Evolutionary conservation across 345 rosid genomes (phyloP).

Genomic region (Syzygium aqueum): DNA sequence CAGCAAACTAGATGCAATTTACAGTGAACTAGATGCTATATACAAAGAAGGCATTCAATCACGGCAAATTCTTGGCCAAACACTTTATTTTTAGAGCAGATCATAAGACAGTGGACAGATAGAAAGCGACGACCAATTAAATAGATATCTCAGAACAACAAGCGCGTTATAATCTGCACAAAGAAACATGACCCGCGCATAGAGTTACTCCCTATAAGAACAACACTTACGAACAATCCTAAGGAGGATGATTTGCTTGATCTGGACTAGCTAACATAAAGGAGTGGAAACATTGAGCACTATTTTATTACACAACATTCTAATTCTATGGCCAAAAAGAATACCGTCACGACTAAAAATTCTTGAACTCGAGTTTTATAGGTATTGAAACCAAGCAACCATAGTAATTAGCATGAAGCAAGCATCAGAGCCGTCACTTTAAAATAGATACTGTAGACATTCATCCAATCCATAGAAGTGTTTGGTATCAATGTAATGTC

Average conservation of each 20-base stretch:
- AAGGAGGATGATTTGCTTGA: neutral
- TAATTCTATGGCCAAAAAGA: neutral
- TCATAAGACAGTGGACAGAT: neutral
- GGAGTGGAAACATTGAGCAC: neutral
- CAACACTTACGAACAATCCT: neutral
- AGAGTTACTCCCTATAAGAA: neutral
- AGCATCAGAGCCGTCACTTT: neutral
- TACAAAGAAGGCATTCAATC: neutral
- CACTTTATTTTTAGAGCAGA: neutral
- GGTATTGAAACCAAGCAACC: neutral
- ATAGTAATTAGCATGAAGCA: neutral
- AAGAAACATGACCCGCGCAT: neutral
- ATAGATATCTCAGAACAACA: neutral
- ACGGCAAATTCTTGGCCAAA: neutral
- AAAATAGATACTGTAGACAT: neutral
- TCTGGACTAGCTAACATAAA: neutral
- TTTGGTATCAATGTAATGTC: neutral
- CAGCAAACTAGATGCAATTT: neutral
- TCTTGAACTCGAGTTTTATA: neutral
- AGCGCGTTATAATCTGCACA: neutral
- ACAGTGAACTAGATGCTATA: neutral
- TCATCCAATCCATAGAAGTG: neutral
- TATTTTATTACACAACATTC: too few relatives aligned
- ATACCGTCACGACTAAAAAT: too few relatives aligned
- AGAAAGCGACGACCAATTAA: neutral